phyloP scores from a whole-genome alignment of 2,329 filamentous ascomycete species.

The Colletotrichum euphorbiae region DNA sequence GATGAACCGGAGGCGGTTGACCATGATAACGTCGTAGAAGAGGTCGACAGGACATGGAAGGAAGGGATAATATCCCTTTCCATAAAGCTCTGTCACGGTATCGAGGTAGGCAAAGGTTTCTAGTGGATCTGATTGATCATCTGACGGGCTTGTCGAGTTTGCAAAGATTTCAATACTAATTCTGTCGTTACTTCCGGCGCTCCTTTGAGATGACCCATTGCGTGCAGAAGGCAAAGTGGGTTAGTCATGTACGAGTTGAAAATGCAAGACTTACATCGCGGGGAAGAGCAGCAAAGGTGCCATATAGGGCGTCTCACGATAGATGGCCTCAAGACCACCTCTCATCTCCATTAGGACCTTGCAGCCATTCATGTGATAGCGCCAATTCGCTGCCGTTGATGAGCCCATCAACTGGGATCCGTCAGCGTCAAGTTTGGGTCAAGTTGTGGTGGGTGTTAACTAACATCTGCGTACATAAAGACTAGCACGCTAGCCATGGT shows the following conservation, averaged over 20 bases:
- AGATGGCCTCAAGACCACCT: conserved; percentile 25
- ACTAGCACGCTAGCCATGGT: conserved; percentile 26
- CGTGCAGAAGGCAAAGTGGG: too few relatives aligned
- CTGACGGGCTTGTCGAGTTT: conserved; percentile 52
- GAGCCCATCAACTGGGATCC: conserved; percentile 40
- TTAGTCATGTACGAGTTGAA: too few relatives aligned
- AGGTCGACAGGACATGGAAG: conserved; percentile 48
- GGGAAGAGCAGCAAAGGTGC: conserved; percentile 2
- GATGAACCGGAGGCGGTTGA: conserved; percentile 51
- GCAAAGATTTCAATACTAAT: conserved; percentile 48
- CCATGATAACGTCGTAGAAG: conserved; percentile 49
- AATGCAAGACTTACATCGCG: conserved; percentile 16
- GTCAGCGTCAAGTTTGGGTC: neutral
- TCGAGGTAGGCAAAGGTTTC: conserved; percentile 43
- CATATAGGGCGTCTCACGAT: neutral
- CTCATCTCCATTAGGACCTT: conserved; percentile 29
- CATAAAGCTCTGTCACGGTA: conserved; percentile 46
- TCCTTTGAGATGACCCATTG: too few relatives aligned
- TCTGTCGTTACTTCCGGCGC: conserved; percentile 11
- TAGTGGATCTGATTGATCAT: conserved; percentile 44
- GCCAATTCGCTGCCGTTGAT: conserved; percentile 50
- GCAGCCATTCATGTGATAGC: conserved; percentile 47
- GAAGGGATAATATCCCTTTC: conserved; percentile 41
- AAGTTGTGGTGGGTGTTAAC: neutral
- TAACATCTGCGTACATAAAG: conserved; percentile 29